Percentiles rank a stretch among this genome's conserved stretches.
phyloP scores from a whole-genome alignment of 768 basidiomycete species.

The Boletus rufocinnamomeus region DNA sequence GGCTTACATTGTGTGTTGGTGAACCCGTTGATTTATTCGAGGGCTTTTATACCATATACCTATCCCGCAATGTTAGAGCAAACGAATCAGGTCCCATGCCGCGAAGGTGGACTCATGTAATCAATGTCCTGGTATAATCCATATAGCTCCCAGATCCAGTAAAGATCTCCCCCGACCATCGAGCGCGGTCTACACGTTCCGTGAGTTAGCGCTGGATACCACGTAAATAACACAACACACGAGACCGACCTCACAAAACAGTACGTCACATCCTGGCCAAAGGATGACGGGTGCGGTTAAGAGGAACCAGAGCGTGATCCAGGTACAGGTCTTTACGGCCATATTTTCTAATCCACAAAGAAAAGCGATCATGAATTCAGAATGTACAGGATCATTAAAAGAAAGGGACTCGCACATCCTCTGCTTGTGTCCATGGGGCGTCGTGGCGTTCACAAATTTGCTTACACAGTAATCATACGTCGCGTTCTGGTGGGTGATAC shows the following conservation, averaged over 20 bases:
- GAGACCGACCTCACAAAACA: slow-evolving; percentile 55
- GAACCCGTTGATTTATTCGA: slow-evolving; percentile 46
- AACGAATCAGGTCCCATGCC: slow-evolving; percentile 20
- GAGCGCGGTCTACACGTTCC: slow-evolving; percentile 67
- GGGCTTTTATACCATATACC: slow-evolving; percentile 71
- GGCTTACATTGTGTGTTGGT: slow-evolving; percentile 81
- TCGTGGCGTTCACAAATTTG: too few species aligned
- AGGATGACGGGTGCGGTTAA: too few species aligned
- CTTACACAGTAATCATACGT: too few species aligned
- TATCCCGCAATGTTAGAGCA: slow-evolving; percentile 39
- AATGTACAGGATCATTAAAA: too few species aligned
- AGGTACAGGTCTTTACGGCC: slow-evolving; percentile 35
- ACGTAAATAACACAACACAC: too few species aligned
- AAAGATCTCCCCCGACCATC: slow-evolving; percentile 83
- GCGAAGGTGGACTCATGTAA: slow-evolving; percentile 32
- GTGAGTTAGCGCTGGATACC: background rate
- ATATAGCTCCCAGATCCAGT: slow-evolving; percentile 92
- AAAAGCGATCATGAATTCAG: too few species aligned
- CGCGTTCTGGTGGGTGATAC: too few species aligned
- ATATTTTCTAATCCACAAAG: too few species aligned
- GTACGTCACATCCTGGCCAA: slow-evolving; percentile 87
- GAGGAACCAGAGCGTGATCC: slow-evolving; percentile 71
- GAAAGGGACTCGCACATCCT: too few species aligned
- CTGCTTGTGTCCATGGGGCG: too few species aligned
- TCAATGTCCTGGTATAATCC: slow-evolving; percentile 71